phyloP scores from a whole-genome alignment of 805 yeast species.

The Teunomyces barrocoloradensis region DNA sequence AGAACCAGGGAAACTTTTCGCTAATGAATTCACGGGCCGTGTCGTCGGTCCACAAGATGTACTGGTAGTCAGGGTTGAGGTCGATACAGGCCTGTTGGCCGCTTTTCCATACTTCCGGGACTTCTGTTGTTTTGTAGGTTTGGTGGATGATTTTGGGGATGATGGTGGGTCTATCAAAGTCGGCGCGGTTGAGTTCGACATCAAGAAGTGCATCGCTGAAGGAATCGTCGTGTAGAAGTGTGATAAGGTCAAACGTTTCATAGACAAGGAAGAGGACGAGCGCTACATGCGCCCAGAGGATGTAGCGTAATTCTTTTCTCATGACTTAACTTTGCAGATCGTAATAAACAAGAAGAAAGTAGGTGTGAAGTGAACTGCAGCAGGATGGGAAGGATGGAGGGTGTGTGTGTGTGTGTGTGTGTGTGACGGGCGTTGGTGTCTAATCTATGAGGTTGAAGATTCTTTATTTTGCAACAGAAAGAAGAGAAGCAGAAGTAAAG shows the following conservation, averaged over 20 bases:
- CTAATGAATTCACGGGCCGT: conserved; percentile 75
- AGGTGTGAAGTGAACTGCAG: too few relatives aligned
- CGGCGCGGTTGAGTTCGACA: conserved; percentile 58
- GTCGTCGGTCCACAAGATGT: conserved; percentile 87
- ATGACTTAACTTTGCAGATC: conserved; percentile 24
- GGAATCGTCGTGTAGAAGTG: conserved; percentile 72
- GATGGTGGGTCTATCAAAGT: conserved; percentile 46
- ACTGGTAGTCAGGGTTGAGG: conserved; percentile 83
- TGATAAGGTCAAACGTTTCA: conserved; percentile 66
- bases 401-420: too few relatives aligned
- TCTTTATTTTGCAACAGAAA: background rate
- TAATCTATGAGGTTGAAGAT: too few relatives aligned
- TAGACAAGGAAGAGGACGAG: conserved; percentile 55
- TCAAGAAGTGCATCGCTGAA: conserved; percentile 60
- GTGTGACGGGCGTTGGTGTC: too few relatives aligned
- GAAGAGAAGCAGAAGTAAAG: background rate
- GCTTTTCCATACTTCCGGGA: conserved; percentile 78
- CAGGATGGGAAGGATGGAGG: too few relatives aligned
- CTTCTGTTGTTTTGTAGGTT: conserved; percentile 75
- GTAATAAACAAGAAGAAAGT: background rate
- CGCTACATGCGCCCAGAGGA: conserved; percentile 58
- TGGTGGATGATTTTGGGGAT: conserved; percentile 93
- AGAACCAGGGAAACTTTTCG: conserved; percentile 83
- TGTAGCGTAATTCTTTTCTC: conserved; percentile 64
- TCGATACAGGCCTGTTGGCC: conserved; percentile 77